phyloP scores from a whole-genome alignment of 169 alveolate species.

The Eimeria maxima region DNA sequence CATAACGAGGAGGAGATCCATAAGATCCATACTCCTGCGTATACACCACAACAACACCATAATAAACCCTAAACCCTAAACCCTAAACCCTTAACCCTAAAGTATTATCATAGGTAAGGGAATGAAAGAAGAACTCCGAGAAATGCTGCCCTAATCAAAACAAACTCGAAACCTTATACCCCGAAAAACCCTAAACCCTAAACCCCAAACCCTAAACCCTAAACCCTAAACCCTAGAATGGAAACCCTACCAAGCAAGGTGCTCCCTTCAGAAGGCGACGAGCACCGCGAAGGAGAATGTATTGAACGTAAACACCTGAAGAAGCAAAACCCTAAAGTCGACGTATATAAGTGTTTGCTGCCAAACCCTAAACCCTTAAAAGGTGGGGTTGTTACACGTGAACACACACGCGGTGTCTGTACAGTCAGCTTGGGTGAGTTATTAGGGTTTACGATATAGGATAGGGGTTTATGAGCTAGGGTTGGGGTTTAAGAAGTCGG shows the following conservation, averaged over 20 bases:
- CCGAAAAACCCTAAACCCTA: background rate
- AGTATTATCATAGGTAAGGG: too few relatives aligned
- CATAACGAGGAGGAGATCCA: conserved; percentile 50
- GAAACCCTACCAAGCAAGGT: background rate
- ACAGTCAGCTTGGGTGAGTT: too few relatives aligned
- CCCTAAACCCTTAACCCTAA: conserved; percentile 20
- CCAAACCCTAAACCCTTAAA: conserved; percentile 32
- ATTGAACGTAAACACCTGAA: background rate
- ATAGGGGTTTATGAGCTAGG: too few relatives aligned
- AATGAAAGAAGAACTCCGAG: too few relatives aligned
- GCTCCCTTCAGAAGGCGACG: conserved; percentile 30
- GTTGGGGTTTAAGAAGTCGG: too few relatives aligned
- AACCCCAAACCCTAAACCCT: conserved; percentile 46
- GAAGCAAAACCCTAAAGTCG: background rate
- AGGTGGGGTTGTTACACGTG: too few relatives aligned
- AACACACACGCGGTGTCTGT: too few relatives aligned
- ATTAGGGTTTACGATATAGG: too few relatives aligned
- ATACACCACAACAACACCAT: background rate
- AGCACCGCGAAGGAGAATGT: conserved; percentile 1
- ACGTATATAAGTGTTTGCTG: background rate
- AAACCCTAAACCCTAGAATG: conserved; percentile 10
- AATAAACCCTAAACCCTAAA: conserved; percentile 16
- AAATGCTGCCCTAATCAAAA: too few relatives aligned
- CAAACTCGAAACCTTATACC: too few relatives aligned
- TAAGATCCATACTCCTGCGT: conserved; percentile 39